phyloP scores from a whole-genome alignment of 2,329 filamentous ascomycete species.

The Ascochyta fabae region DNA sequence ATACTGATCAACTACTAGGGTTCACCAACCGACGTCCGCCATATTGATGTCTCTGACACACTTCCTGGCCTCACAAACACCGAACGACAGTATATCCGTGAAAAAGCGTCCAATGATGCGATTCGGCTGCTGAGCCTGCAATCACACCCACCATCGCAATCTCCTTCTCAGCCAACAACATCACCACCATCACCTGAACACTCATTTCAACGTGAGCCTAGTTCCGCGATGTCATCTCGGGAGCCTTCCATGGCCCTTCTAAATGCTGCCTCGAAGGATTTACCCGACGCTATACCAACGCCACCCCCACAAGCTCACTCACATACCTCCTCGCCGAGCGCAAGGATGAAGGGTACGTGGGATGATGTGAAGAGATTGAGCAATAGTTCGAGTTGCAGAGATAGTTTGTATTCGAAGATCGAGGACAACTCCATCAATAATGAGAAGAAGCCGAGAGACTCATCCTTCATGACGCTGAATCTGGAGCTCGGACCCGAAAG shows the following conservation, averaged over 20 bases:
- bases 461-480: constrained; percentile 24
- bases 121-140: constrained; percentile 33
- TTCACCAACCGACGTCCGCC: constrained; percentile 39
- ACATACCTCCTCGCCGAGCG: constrained; percentile 24
- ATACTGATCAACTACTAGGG: constrained; percentile 25
- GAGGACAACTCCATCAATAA: constrained; percentile 1
- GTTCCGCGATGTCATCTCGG: constrained; percentile 20
- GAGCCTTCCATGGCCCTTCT: constrained; percentile 29
- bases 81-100: constrained; percentile 37
- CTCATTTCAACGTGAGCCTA: constrained; percentile 15
- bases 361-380: constrained; percentile 24
- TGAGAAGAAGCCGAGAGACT: constrained; percentile 6
- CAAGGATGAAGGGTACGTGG: constrained; percentile 37
- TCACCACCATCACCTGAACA: constrained; percentile 20
- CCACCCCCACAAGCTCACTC: constrained; percentile 26
- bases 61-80: constrained; percentile 40
- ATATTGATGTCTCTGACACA: constrained; percentile 34
- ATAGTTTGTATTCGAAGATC: constrained; percentile 23
- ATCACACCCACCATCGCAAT: constrained; percentile 20
- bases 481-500: constrained; percentile 25
- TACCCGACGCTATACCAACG: constrained; percentile 32
- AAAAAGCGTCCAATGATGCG: constrained; percentile 40
- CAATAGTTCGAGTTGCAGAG: constrained; percentile 18
- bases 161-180: constrained; percentile 21
- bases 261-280: constrained; percentile 32